Conservation (phyloP, 345 rosid species). For the Sonneratia alba region DNA sequence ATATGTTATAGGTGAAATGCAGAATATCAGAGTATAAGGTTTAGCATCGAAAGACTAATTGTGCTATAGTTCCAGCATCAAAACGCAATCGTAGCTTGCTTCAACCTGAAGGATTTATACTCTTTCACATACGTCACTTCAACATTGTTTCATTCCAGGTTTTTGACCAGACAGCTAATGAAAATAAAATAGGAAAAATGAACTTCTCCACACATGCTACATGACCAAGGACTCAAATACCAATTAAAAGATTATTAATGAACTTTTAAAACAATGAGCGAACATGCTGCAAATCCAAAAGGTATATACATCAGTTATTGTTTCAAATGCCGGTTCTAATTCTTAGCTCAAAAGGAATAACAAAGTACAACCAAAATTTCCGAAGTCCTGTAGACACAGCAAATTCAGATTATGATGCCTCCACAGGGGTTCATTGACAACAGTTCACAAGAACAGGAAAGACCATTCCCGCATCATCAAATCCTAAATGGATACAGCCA, state of each 20-base stretch:
- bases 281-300: background rate
- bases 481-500: too few relatives aligned
- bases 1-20: too few relatives aligned
- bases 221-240: background rate
- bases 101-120: background rate
- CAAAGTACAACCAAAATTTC: background rate
- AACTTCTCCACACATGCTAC: background rate
- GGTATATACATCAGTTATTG: background rate
- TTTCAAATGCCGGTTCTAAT: background rate
- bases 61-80: background rate
- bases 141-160: background rate
- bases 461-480: background rate
- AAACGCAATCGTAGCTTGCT: background rate
- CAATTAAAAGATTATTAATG: background rate
- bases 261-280: background rate
- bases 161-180: background rate
- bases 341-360: background rate
- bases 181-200: background rate
- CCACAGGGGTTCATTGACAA: background rate
- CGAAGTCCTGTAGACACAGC: background rate
- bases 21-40: too few relatives aligned
- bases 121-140: background rate
- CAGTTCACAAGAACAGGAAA: background rate
- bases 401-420: background rate
- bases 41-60: too few relatives aligned